Base-by-base conservation (phyloP, 306 rosid species). In the Fagus sylvatica region DNA sequence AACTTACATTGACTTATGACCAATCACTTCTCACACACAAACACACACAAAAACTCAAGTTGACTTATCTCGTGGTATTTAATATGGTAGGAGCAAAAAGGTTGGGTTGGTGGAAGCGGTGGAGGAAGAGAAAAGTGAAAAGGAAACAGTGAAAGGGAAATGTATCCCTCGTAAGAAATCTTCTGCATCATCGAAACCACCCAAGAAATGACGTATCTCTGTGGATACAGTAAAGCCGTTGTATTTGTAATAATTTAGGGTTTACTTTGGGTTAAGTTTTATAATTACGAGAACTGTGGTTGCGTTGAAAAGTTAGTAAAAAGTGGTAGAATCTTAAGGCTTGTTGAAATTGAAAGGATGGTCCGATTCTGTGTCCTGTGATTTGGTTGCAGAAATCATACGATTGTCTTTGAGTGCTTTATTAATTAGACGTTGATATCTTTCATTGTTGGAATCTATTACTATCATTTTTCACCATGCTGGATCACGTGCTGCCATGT, bases 81-180 rank as follows among this genome's bases (percentile, higher is more conserved):
- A 8, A 1, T 6, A 11, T 19, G 56, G 43, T 83, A 91, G 97
- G 82, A 86, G 87, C 67, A 75, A 68, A 9, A 90, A 75, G 60
- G 78, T 80, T 5, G 88, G 87, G 76, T 39, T 90, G 34, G 90
- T 43, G 6, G 96, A 82, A 54, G 69, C 54, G 41, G 37, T 33
- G 30, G 78, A 49, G 3, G 91, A 81, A 57, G 80, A 80, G 66
- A 78, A 80, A 53, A 72, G 13, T 64, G 87, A 57, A 73, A 79
- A 6, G 53, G 49, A 6, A 10, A 83, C 80, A 34, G 68, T 32
- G 61, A 85, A 64, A 81, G 85, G 86, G 43, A 85, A 68, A 79
- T 93, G 98, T 87, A 84, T 93, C 2, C 98, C 94, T 53, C 88
- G 87, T 0, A 88, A 32, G 77, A 90, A 78, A 81, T 89, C 89